Conservation (phyloP, 2,329 filamentous ascomycete species). For the Paramyrothecium roridum region DNA sequence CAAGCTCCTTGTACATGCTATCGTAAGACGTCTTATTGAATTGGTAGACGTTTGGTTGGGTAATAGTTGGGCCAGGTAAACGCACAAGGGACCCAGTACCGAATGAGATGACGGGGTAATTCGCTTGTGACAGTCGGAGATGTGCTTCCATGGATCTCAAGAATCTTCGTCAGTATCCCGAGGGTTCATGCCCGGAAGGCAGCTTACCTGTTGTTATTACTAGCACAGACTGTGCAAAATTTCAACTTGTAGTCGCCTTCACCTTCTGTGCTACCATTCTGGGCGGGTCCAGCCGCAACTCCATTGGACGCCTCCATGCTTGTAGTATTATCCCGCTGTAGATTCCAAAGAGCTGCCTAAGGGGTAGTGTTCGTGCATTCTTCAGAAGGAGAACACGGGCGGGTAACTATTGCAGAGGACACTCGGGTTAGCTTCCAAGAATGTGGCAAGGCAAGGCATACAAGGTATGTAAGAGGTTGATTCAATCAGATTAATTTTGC, state of each 20-base stretch:
- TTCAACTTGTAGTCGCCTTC: constrained; percentile 78
- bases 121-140: constrained; percentile 78
- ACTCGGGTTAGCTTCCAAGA: not conserved
- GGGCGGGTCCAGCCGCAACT: constrained; percentile 22
- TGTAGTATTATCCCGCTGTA: constrained; percentile 12
- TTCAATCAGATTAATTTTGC: constrained; percentile 43
- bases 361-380: constrained; percentile 16
- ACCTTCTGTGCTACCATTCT: constrained; percentile 46
- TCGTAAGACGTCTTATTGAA: constrained; percentile 98
- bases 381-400: constrained; percentile 5
- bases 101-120: constrained; percentile 96
- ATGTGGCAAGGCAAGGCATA: not conserved
- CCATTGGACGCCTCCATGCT: constrained; percentile 43
- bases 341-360: constrained; percentile 9
- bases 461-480: not conserved
- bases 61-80: constrained; percentile 84
- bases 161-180: not conserved
- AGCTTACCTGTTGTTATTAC: constrained; percentile 88
- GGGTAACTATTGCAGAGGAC: not conserved
- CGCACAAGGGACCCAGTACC: constrained; percentile 94
- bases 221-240: constrained; percentile 98
- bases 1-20: constrained; percentile 89
- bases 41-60: constrained; percentile 93
- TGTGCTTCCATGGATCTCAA: constrained; percentile 86
- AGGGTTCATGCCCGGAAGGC: not conserved